Base-by-base conservation (phyloP, 768 basidiomycete genomes). In the Lactarius vividus region DNA sequence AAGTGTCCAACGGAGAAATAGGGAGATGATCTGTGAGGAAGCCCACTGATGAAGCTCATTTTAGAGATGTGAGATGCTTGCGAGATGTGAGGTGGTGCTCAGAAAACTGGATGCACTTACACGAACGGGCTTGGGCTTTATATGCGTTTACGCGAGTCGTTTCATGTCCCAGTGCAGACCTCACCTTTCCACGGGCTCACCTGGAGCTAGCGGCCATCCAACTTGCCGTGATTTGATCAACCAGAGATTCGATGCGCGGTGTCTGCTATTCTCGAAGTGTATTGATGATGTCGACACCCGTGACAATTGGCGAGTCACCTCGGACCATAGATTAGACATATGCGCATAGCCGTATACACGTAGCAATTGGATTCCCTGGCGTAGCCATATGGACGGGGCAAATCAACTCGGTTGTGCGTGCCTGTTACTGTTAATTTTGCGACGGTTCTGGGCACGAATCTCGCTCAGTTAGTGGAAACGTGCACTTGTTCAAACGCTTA, bases 141-240 rank as follows among this genome's bases (percentile, higher is more conserved):
- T 61, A 61, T 20, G 33, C 39, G 33, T 62, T 37, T 31, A 44
- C 53, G 4, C 65, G 35, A 54, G 49, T 15, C 33, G 66, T 67
- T 67, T 67, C 66, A 67, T 9, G 10, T 54, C 40, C 53, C 57
- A 7, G 42, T 67, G 57, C 57, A 44, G 31, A 6, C 20, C 6
- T 29, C 49, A 54, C 11, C 26, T 39, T 44, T 52, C 62, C 61
- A 62, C 57, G 42, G 56, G 5, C 42, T 39, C 42, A 54, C 28
- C 26, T 13, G 35, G 52, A 16, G 42, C n/a, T 54, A n/a, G 58
- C 66, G 66, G 61, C 42, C 53, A 33, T 63, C 52, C 52, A 31
- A 46, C 31, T 63, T 56, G 49, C 66, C 66, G 66, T 67, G 66
- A 67, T 67, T 62, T 59, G 29, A 66, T 66, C 60, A 66, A 35